phyloP scores from a whole-genome alignment of 2,329 filamentous ascomycete species.

The Ilyonectria robusta region DNA sequence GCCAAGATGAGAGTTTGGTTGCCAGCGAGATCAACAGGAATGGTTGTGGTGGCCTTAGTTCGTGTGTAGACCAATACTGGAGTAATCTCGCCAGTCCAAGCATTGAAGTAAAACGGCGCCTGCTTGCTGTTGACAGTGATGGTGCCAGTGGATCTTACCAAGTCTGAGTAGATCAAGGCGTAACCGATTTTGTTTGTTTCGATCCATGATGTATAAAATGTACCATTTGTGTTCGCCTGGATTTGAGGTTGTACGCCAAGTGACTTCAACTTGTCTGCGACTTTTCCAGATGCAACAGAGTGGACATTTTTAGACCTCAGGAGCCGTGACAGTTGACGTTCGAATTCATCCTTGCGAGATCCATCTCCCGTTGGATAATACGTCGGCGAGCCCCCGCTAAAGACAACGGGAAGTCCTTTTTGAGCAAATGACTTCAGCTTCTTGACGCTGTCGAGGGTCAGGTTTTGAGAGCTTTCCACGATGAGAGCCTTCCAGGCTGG shows the following conservation, averaged over 20 bases:
- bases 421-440: neutral
- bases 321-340: neutral
- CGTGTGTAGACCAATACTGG: slow-evolving; percentile 11
- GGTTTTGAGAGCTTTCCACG: neutral
- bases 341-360: neutral
- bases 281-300: neutral
- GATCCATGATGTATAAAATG: slow-evolving; percentile 13
- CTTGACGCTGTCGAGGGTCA: neutral
- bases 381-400: slow-evolving; percentile 1
- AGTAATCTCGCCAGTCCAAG: slow-evolving; percentile 10
- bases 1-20: slow-evolving; percentile 19
- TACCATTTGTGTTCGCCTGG: slow-evolving; percentile 2
- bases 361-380: neutral
- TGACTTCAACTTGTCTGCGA: neutral
- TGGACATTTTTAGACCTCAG: neutral
- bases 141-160: neutral
- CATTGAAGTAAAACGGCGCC: slow-evolving; percentile 7
- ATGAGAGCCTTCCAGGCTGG: slow-evolving; percentile 9
- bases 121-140: neutral
- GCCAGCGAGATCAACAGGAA: slow-evolving; percentile 11
- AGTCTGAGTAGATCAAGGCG: slow-evolving; percentile 16
- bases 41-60: neutral
- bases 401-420: neutral
- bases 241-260: neutral
- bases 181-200: neutral